These are phyloP conservation scores for Ascochyta pisi DNA, from an alignment of 2,329 filamentous ascomycete species.

Conservation along the genomic window DNA sequence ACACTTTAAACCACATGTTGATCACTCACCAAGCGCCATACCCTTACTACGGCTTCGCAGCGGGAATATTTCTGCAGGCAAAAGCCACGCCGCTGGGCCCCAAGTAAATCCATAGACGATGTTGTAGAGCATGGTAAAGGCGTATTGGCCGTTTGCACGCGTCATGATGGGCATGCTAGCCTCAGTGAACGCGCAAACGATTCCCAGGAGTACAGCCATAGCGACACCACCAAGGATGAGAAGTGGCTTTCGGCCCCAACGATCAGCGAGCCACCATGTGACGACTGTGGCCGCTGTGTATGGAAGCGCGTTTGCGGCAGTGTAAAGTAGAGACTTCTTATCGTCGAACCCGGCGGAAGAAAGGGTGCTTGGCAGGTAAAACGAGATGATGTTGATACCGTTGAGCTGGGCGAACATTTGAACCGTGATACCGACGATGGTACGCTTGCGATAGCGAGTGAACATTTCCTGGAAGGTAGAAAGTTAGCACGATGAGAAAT, in stretches of 20 bases:
- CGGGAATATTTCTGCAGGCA: slow-evolving; percentile 47
- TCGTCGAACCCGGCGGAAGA: slow-evolving; percentile 48
- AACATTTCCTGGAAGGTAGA: slow-evolving; percentile 48
- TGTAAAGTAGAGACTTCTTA: slow-evolving; percentile 50
- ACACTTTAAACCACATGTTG: neutral
- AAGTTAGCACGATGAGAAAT: neutral
- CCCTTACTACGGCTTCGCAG: slow-evolving; percentile 51
- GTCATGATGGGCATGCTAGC: slow-evolving; percentile 34
- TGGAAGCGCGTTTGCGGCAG: slow-evolving; percentile 50
- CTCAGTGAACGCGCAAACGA: slow-evolving; percentile 52
- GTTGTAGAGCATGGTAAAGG: slow-evolving; percentile 51
- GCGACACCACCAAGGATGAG: slow-evolving; percentile 40
- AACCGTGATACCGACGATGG: slow-evolving; percentile 51
- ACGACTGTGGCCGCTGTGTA: slow-evolving; percentile 51
- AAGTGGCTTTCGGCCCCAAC: slow-evolving; percentile 51
- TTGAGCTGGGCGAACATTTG: slow-evolving; percentile 53
- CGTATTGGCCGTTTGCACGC: slow-evolving; percentile 49
- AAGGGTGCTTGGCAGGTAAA: slow-evolving; percentile 51
- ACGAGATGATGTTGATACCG: slow-evolving; percentile 54
- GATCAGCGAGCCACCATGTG: slow-evolving; percentile 51
- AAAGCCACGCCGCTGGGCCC: slow-evolving; percentile 52
- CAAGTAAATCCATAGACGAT: slow-evolving; percentile 50
- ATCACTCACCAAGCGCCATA: slow-evolving; percentile 41
- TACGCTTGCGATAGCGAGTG: slow-evolving; percentile 52
- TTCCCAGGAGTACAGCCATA: slow-evolving; percentile 46